Conservation (phyloP, 2,329 filamentous ascomycete genomes). For the Helotiales sp. region DNA sequence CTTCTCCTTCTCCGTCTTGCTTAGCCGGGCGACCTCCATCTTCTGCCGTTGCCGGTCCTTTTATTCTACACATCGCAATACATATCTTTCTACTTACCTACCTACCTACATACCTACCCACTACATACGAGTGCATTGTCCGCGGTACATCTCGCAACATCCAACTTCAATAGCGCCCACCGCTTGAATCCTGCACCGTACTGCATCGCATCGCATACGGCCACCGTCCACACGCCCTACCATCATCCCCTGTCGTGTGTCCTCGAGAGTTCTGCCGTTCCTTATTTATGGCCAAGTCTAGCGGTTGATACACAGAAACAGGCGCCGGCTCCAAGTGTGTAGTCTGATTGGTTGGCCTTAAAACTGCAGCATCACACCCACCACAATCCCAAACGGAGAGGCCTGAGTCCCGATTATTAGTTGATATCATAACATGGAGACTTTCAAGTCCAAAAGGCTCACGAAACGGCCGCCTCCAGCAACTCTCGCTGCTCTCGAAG, state of each 20-base stretch:
- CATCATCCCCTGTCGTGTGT: not conserved
- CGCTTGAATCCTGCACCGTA: not conserved
- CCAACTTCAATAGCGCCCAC: not conserved
- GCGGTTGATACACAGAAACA: constrained; percentile 6
- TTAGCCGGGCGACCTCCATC: not conserved
- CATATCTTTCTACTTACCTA: too few relatives aligned
- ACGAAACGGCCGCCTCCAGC: constrained; percentile 63
- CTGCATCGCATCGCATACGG: not conserved
- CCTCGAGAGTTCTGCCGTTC: not conserved
- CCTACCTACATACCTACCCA: not conserved
- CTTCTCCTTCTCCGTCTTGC: not conserved
- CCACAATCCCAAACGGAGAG: constrained; percentile 13
- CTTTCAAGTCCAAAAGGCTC: too few relatives aligned
- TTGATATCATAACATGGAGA: constrained; percentile 37
- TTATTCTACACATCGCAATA: too few relatives aligned
- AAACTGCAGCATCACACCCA: constrained; percentile 1
- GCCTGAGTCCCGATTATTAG: constrained; percentile 37
- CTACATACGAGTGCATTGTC: too few relatives aligned
- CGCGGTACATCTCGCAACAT: not conserved
- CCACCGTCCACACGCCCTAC: not conserved
- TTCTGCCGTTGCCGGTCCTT: not conserved
- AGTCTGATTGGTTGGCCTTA: constrained; percentile 4
- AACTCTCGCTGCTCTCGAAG: constrained; percentile 49
- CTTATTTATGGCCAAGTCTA: not conserved
- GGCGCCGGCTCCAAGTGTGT: not conserved